Conservation (phyloP, 345 rosid genomes). For the Barbarea vulgaris region DNA sequence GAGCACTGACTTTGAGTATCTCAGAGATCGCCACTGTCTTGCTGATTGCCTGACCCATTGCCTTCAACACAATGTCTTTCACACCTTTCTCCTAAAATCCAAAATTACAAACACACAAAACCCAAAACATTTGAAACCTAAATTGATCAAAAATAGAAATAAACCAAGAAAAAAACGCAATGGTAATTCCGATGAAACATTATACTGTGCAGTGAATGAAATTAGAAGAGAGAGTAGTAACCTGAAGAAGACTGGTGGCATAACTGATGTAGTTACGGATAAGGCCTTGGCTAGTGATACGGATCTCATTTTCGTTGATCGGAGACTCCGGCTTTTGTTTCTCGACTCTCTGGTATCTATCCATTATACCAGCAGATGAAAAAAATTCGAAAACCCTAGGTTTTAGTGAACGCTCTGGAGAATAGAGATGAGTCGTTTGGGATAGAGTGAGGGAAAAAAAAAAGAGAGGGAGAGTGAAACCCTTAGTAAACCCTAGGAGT, state of each 20-base stretch:
- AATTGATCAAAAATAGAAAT: background rate
- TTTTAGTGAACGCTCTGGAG: constrained; percentile 10
- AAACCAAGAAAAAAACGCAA: background rate
- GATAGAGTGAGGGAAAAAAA: background rate
- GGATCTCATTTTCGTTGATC: constrained; percentile 91
- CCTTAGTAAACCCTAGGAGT: constrained; percentile 52
- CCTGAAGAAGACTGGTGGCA: constrained; percentile 84
- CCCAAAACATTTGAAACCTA: background rate
- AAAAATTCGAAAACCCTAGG: constrained; percentile 36
- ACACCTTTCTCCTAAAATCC: constrained; percentile 60
- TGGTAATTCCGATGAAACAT: background rate
- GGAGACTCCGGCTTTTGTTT: constrained; percentile 67
- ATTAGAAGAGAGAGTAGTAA: constrained; percentile 11
- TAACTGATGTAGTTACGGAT: constrained; percentile 89
- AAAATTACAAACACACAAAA: background rate
- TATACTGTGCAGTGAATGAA: background rate
- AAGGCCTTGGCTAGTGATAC: constrained; percentile 83
- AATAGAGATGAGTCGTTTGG: background rate
- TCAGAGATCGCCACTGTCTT: constrained; percentile 85
- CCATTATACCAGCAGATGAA: constrained; percentile 51
- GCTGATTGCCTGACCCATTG: constrained; percentile 96
- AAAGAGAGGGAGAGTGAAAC: constrained; percentile 37
- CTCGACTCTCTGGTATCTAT: constrained; percentile 83
- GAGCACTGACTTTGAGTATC: constrained; percentile 64
- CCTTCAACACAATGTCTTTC: constrained; percentile 78